These are phyloP conservation scores for Acanthamoeba healyi DNA, from an alignment of 208 protist genomes.

Conservation along the genomic window DNA sequence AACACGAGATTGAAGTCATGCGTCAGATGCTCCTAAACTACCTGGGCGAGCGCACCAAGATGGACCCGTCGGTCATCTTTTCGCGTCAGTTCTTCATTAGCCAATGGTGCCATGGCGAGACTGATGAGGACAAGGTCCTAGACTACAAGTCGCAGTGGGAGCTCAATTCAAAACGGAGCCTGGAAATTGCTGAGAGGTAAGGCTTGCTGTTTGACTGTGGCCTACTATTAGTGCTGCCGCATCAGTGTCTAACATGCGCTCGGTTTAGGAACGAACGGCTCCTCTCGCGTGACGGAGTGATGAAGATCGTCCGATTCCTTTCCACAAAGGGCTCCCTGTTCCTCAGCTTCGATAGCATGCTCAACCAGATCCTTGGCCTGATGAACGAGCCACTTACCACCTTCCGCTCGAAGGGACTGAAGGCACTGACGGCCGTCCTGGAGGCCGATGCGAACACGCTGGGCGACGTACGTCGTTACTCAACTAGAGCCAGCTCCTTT, in stretches of 20 bases:
- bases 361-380: slow-evolving; percentile 28
- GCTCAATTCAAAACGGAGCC: slow-evolving; percentile 2
- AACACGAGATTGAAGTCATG: slow-evolving; percentile 42
- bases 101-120: slow-evolving; percentile 43
- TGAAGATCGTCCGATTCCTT: slow-evolving; percentile 68
- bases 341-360: slow-evolving; percentile 53
- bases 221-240: not conserved
- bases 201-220: too few relatives aligned
- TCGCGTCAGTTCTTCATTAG: slow-evolving; percentile 65
- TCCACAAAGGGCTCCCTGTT: slow-evolving; percentile 49
- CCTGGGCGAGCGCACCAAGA: not conserved
- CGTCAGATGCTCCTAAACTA: slow-evolving; percentile 67
- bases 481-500: too few relatives aligned
- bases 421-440: slow-evolving; percentile 24
- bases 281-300: slow-evolving; percentile 22
- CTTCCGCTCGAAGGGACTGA: slow-evolving; percentile 59
- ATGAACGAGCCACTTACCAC: slow-evolving; percentile 53
- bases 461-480: slow-evolving; percentile 35
- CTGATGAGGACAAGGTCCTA: slow-evolving; percentile 6
- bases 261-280: slow-evolving; percentile 22
- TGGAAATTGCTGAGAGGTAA: slow-evolving; percentile 3
- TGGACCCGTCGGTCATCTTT: slow-evolving; percentile 16
- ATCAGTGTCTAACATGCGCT: too few relatives aligned
- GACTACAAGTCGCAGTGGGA: slow-evolving; percentile 70
- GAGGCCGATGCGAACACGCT: slow-evolving; percentile 48